These are phyloP conservation scores for Arctium minus DNA, from an alignment of 129 eudicot species.

Conservation along the genomic window DNA sequence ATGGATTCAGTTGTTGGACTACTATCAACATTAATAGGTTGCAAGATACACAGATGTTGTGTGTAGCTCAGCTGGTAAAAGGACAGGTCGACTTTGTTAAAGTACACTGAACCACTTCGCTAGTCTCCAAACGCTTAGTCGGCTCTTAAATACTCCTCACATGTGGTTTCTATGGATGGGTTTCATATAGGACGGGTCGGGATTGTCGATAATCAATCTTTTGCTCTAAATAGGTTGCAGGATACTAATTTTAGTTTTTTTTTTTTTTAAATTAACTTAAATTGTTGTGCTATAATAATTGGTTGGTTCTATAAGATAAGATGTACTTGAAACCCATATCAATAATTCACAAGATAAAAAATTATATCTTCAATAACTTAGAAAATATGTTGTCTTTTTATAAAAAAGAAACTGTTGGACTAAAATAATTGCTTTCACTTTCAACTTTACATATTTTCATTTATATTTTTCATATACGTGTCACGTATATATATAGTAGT, in stretches of 20 bases:
- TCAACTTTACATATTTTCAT: neutral
- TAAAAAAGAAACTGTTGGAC: neutral
- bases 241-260: too few relatives aligned
- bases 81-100: too few relatives aligned
- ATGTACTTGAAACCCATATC: slow-evolving; percentile 14
- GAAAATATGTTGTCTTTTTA: neutral
- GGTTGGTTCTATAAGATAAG: slow-evolving; percentile 22
- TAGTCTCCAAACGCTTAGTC: too few relatives aligned
- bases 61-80: too few relatives aligned
- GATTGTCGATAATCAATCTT: too few relatives aligned
- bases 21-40: neutral
- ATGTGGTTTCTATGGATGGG: too few relatives aligned
- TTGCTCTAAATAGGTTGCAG: too few relatives aligned
- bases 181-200: too few relatives aligned
- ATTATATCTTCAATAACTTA: neutral
- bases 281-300: neutral
- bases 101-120: too few relatives aligned
- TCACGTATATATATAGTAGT: neutral
- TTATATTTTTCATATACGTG: neutral
- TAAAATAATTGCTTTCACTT: neutral
- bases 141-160: too few relatives aligned
- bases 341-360: neutral
- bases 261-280: neutral
- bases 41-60: neutral
- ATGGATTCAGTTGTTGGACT: neutral